phyloP scores from a whole-genome alignment of 2,329 filamentous ascomycete genomes.

The Penicillium nordicum region DNA sequence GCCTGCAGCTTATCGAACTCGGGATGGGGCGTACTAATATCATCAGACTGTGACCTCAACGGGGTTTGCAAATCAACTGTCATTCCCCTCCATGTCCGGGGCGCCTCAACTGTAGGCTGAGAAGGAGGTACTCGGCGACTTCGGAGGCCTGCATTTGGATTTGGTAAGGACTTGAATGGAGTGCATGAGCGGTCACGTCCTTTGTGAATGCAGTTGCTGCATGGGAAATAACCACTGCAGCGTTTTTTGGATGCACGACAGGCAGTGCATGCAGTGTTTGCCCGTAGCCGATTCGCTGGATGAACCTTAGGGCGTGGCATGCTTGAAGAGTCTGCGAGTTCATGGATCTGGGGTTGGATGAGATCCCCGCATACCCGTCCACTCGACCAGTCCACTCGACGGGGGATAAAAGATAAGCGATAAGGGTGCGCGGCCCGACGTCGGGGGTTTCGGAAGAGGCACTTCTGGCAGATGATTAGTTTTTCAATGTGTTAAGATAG shows the following conservation, averaged over 20 bases:
- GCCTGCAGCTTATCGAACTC: conserved; percentile 3
- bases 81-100: too few relatives aligned
- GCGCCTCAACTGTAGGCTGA: background rate
- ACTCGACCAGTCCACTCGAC: too few relatives aligned
- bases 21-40: background rate
- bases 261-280: conserved; percentile 48
- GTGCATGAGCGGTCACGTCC: conserved; percentile 42
- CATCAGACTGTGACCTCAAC: conserved; percentile 1
- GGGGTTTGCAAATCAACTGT: background rate
- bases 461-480: background rate
- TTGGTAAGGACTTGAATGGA: conserved; percentile 31
- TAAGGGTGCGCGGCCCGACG: conserved; percentile 4
- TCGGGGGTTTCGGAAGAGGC: background rate
- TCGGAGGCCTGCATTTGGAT: conserved; percentile 14
- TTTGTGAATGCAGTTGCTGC: conserved; percentile 47
- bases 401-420: background rate
- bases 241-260: conserved; percentile 53
- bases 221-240: conserved; percentile 50
- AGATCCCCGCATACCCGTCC: background rate
- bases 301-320: conserved; percentile 55
- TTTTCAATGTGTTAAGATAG: background rate
- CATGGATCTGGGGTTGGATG: conserved; percentile 2
- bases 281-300: conserved; percentile 49
- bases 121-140: conserved; percentile 8
- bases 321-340: conserved; percentile 2